These are phyloP conservation scores for Eucalyptus decipiens DNA, from an alignment of 345 rosid genomes.

Conservation along the genomic window DNA sequence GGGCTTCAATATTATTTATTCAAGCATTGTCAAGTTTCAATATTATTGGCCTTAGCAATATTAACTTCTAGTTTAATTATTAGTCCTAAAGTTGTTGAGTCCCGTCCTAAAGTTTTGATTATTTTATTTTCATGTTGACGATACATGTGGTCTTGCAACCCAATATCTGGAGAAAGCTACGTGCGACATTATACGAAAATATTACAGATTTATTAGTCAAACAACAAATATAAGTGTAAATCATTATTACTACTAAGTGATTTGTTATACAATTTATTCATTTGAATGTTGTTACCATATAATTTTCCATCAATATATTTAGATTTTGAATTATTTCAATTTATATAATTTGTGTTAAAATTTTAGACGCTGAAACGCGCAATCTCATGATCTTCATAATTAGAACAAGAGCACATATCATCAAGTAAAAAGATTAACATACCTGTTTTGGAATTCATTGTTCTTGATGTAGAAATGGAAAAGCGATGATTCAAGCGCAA, in stretches of 20 bases:
- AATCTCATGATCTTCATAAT: rapidly evolving
- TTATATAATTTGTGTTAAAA: not conserved
- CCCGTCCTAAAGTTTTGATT: not conserved
- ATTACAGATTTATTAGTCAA: no score
- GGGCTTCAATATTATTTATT: not conserved
- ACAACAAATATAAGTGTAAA: no score
- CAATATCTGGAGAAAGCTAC: not conserved
- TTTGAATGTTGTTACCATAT: not conserved
- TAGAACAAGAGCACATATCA: no score
- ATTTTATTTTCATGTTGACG: not conserved
- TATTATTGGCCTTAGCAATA: not conserved
- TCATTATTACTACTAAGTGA: not conserved
- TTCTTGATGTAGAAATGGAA: rapidly evolving
- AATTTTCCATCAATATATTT: not conserved
- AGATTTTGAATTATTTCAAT: not conserved
- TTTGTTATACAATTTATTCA: not conserved
- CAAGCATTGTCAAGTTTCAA: not conserved
- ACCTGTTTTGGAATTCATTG: rapidly evolving
- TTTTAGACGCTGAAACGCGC: rapidly evolving
- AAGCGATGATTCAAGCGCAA: no score
- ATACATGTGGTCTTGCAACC: not conserved
- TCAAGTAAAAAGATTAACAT: no score
- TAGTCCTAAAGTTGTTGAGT: not conserved
- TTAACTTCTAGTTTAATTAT: not conserved
- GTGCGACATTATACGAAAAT: not conserved